Conservation (phyloP, 306 rosid species). For the Sindora glabra region DNA sequence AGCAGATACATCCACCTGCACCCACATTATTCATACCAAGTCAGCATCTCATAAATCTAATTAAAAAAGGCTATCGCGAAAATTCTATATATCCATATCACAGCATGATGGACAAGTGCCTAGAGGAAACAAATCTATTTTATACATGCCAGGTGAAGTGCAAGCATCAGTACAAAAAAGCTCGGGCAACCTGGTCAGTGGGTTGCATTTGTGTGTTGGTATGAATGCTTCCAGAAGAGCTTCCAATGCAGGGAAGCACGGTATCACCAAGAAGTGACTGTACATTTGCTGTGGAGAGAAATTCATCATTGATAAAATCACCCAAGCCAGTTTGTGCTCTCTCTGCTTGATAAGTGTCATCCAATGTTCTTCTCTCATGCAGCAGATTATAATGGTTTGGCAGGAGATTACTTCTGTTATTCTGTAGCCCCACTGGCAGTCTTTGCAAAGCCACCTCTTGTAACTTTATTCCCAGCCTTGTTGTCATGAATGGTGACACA, state of each 20-base stretch:
- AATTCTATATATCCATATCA: not conserved
- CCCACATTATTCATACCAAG: not conserved
- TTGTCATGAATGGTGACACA: slow-evolving; percentile 48
- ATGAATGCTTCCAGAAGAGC: slow-evolving; percentile 30
- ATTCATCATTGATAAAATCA: slow-evolving; percentile 16
- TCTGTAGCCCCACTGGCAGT: slow-evolving; percentile 1
- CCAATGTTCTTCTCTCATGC: slow-evolving; percentile 22
- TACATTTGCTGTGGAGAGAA: slow-evolving; percentile 11
- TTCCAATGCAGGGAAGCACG: slow-evolving; percentile 16
- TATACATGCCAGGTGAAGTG: not conserved
- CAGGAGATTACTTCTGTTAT: slow-evolving; percentile 16
- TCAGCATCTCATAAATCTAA: not conserved
- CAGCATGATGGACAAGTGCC: not conserved
- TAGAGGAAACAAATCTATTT: not conserved
- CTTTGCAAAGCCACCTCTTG: slow-evolving; percentile 22
- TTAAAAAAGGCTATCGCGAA: not conserved
- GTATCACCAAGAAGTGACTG: slow-evolving; percentile 19
- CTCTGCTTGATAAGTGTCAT: slow-evolving; percentile 15
- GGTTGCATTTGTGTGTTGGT: slow-evolving; percentile 20
- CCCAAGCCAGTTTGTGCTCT: slow-evolving; percentile 16
- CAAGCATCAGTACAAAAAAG: slow-evolving; percentile 8
- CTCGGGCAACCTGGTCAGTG: slow-evolving; percentile 33
- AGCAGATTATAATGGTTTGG: slow-evolving; percentile 22
- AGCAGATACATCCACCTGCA: slow-evolving; percentile 40
- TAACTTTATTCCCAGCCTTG: slow-evolving; percentile 42